phyloP scores from a whole-genome alignment of 306 rosid species.

The Castanospermum australe region DNA sequence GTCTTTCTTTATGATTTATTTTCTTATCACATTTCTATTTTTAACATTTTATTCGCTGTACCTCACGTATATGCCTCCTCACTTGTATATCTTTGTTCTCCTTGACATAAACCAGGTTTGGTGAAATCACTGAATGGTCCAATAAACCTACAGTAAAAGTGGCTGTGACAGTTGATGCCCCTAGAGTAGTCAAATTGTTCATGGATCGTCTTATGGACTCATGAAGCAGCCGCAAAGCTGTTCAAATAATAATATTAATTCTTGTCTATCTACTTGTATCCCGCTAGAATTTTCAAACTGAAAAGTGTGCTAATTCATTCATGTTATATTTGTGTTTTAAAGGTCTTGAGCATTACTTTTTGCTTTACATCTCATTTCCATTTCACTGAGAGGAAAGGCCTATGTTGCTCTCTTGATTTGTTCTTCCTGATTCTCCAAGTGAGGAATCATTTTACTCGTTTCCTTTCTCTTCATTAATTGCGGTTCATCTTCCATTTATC shows the following conservation, averaged over 20 bases:
- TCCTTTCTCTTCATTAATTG: background rate
- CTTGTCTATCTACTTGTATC: background rate
- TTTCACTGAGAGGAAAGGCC: background rate
- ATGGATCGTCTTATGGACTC: slow-evolving; percentile 76
- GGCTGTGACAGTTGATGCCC: slow-evolving; percentile 93
- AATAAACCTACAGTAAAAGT: slow-evolving; percentile 80
- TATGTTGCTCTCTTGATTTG: background rate
- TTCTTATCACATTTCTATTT: background rate
- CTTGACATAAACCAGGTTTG: slow-evolving; percentile 61
- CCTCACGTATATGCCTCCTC: background rate
- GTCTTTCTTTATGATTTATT: background rate
- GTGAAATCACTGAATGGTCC: slow-evolving; percentile 82
- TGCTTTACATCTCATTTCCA: background rate
- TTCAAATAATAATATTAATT: background rate
- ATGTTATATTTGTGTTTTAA: background rate
- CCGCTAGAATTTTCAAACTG: background rate
- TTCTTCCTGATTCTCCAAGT: background rate
- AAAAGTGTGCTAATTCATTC: background rate
- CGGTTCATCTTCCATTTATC: background rate
- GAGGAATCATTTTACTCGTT: background rate
- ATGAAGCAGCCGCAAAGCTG: slow-evolving; percentile 19
- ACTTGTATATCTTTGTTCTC: background rate
- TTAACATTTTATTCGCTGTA: background rate
- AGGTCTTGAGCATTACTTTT: background rate
- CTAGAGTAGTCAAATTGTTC: slow-evolving; percentile 52